Conservation (phyloP, 2,329 filamentous ascomycete genomes). For the Hypoxylon sp. region DNA sequence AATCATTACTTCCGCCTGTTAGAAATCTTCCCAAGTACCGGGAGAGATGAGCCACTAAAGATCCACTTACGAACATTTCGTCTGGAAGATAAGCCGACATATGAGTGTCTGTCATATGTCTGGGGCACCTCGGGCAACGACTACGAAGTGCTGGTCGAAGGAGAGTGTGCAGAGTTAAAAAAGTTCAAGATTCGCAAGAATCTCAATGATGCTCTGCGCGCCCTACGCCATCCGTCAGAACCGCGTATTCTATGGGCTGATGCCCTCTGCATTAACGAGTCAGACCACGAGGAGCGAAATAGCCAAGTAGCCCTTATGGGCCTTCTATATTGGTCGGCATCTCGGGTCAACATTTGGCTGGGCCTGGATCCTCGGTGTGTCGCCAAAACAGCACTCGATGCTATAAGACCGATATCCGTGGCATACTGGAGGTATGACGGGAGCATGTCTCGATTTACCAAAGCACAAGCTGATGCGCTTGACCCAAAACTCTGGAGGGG, state of each 20-base stretch:
- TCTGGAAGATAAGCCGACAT: slow-evolving; percentile 4
- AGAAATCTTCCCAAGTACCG: slow-evolving; percentile 8
- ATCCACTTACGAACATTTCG: slow-evolving; percentile 2
- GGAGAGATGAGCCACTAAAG: slow-evolving; percentile 6
- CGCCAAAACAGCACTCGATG: slow-evolving; percentile 7
- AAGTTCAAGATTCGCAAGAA: slow-evolving; percentile 13
- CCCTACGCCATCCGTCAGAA: neutral
- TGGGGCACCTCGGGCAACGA: slow-evolving; percentile 7
- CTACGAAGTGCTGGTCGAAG: neutral
- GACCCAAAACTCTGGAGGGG: slow-evolving; percentile 3
- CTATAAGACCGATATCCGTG: neutral
- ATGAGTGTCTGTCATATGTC: slow-evolving; percentile 18
- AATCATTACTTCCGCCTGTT: slow-evolving; percentile 12
- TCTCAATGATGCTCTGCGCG: slow-evolving; percentile 5
- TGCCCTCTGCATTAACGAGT: slow-evolving; percentile 16
- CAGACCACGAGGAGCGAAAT: slow-evolving; percentile 5
- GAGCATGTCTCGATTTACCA: neutral
- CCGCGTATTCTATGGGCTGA: slow-evolving; percentile 13
- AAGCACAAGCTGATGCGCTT: slow-evolving; percentile 9
- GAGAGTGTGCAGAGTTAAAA: neutral
- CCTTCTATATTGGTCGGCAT: slow-evolving; percentile 6
- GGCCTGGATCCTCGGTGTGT: neutral
- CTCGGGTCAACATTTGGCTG: slow-evolving; percentile 21
- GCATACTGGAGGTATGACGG: slow-evolving; percentile 5
- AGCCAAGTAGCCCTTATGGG: slow-evolving; percentile 19